Conservation (phyloP, 805 yeast species). For the Cyberlindnera subsufficiens region DNA sequence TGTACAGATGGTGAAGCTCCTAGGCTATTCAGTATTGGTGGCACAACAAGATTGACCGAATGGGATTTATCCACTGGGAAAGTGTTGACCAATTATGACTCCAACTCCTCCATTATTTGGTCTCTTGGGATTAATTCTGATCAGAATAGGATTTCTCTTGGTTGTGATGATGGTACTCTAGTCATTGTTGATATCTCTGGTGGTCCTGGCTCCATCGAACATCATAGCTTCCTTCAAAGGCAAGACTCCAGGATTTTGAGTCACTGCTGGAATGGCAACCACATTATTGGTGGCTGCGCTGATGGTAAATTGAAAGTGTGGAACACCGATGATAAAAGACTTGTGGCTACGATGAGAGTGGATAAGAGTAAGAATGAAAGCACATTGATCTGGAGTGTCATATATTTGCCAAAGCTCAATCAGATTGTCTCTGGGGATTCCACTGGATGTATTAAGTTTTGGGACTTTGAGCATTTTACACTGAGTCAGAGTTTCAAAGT, state of each 20-base stretch:
- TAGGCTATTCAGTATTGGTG: constrained; percentile 89
- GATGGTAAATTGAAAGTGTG: constrained; percentile 90
- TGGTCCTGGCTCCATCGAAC: constrained; percentile 79
- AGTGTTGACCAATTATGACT: constrained; percentile 73
- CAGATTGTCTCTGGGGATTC: constrained; percentile 96
- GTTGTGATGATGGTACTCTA: constrained; percentile 93
- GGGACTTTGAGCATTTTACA: constrained; percentile 80
- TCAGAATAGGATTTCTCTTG: constrained; percentile 69
- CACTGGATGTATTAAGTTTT: constrained; percentile 86
- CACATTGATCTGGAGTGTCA: constrained; percentile 86
- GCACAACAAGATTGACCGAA: constrained; percentile 84
- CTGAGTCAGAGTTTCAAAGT: constrained; percentile 73
- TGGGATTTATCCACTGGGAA: constrained; percentile 78
- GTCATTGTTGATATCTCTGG: constrained; percentile 81
- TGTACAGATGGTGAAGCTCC: constrained; percentile 41
- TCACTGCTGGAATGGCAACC: constrained; percentile 66
- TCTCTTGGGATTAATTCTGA: constrained; percentile 62
- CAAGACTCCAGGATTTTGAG: constrained; percentile 79
- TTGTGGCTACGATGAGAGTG: constrained; percentile 83
- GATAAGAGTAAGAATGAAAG: constrained; percentile 83
- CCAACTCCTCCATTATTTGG: constrained; percentile 94
- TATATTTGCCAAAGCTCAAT: constrained; percentile 51
- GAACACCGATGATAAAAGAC: constrained; percentile 44
- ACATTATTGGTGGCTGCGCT: constrained; percentile 88
- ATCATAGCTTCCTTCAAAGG: constrained; percentile 68